Evolutionary conservation across 2,329 filamentous ascomycete species (phyloP), one percentile per base, ranked within the genome.

Genomic region (Hypoxylon sp.): DNA sequence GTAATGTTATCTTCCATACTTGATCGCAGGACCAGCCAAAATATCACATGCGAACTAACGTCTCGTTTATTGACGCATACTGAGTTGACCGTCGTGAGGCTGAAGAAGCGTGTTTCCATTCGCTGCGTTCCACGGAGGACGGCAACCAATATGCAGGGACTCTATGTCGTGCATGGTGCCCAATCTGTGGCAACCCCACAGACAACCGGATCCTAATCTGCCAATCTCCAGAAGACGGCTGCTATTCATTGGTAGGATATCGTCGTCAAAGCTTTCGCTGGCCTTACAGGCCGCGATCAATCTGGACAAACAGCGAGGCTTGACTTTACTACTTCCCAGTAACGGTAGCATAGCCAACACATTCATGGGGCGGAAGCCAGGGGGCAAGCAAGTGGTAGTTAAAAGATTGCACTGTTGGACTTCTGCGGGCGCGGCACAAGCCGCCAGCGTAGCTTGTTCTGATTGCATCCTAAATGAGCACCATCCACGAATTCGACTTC

Each of bases 101-200:
- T 61, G 42, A 53, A 4, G 14, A 22, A 42, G 32, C 20, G 6
- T 45, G 20, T 36, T 42, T 26, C 26, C 28, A 67, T 61, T 67
- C 61, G 65, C 49, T 65, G 48, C 52, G 61, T 36, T 16, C 30
- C 16, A 24, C 16, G 24, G 40, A 36, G 14, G 26, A 40, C 32
- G 53, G 32, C 9, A 32, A 18, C 52, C 51, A 18, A 32, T 38
- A 55, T 65, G 61, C 62, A 68, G 57, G 64, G 53, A 56, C 50
- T 26, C 40, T 24, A 49, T 64, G 48, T 20, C 38, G 50, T 59
- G 54, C 52, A 61, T 40, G 28, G 18, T 32, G 12, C 26, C 32
- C 32, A 20, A 42, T 14, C 22, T 33, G 51, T 56, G 33, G 57
- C 48, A n/a, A 64, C 56, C 61, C 61, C 65, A 45, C 52, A 50